phyloP scores from a whole-genome alignment of 768 basidiomycete genomes.

The Tubosaeta brunneosetosa region DNA sequence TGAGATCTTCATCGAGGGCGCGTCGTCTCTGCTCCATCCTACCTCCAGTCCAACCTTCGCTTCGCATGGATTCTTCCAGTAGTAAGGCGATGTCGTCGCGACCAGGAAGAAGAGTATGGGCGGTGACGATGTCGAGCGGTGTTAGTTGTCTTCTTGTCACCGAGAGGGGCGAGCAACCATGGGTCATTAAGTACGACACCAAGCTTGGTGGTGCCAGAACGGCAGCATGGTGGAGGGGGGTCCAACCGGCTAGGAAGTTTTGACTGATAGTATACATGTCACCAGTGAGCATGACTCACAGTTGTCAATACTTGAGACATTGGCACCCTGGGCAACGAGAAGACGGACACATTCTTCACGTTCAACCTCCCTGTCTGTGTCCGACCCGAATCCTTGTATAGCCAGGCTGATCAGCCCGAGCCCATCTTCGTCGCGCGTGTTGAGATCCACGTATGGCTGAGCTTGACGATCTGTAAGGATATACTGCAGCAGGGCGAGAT shows the following conservation, averaged over 20 bases:
- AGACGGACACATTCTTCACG: slow-evolving; percentile 85
- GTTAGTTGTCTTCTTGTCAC: slow-evolving; percentile 76
- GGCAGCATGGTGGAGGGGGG: slow-evolving; percentile 88
- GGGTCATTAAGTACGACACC: slow-evolving; percentile 88
- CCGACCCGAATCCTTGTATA: slow-evolving; percentile 79
- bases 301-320: slow-evolving; percentile 56
- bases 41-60: slow-evolving; percentile 77
- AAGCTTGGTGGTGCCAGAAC: slow-evolving; percentile 85
- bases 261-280: slow-evolving; percentile 3
- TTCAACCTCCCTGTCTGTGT: slow-evolving; percentile 80
- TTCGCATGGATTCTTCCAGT: slow-evolving; percentile 84
- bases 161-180: slow-evolving; percentile 80
- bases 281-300: slow-evolving; percentile 37
- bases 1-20: slow-evolving; percentile 51
- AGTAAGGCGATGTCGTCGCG: slow-evolving; percentile 84
- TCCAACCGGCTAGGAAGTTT: slow-evolving; percentile 76
- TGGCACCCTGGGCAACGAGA: slow-evolving; percentile 73
- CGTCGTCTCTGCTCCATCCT: slow-evolving; percentile 67
- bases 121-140: slow-evolving; percentile 85
- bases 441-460: slow-evolving; percentile 63
- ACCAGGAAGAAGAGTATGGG: slow-evolving; percentile 74
- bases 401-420: slow-evolving; percentile 71
- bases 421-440: slow-evolving; percentile 78
- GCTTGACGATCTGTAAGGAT: slow-evolving; percentile 66
- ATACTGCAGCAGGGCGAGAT: slow-evolving; percentile 65